Evolutionary conservation across 2,329 filamentous ascomycete genomes (phyloP).

Genomic region (Microascus cirrosus): DNA sequence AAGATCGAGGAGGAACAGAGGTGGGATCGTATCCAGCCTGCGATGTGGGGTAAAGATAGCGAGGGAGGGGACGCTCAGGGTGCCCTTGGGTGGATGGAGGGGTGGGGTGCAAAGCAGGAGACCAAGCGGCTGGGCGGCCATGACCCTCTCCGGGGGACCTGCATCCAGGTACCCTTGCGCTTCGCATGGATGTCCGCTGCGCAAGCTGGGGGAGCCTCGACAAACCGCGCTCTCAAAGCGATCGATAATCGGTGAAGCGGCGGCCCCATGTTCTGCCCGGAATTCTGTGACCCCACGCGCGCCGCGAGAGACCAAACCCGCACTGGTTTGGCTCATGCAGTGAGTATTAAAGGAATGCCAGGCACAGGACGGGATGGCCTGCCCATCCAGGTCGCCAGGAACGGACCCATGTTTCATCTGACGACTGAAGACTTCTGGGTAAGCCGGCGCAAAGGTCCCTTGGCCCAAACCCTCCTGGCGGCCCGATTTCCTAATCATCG

Average conservation of each 20-base stretch:
- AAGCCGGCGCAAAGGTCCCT: not conserved
- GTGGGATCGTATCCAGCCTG: not conserved
- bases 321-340: not conserved
- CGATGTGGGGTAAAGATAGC: not conserved
- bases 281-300: not conserved
- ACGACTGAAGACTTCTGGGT: not conserved
- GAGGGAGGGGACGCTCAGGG: not conserved
- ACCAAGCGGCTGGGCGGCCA: too few relatives aligned
- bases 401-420: conserved; percentile 1
- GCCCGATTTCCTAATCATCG: not conserved
- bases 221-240: not conserved
- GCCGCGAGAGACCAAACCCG: not conserved
- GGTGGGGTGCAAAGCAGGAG: not conserved
- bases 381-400: not conserved
- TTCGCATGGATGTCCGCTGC: not conserved
- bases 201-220: not conserved
- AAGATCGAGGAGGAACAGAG: not conserved
- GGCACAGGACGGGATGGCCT: not conserved
- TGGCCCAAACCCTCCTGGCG: not conserved
- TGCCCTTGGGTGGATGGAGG: not conserved
- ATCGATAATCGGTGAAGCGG: too few relatives aligned
- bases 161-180: not conserved
- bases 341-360: not conserved
- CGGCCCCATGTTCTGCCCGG: too few relatives aligned
- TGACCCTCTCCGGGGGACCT: not conserved